Evolutionary conservation across 2,329 filamentous ascomycete genomes (phyloP).

Genomic region (Aureobasidium melanogenum): DNA sequence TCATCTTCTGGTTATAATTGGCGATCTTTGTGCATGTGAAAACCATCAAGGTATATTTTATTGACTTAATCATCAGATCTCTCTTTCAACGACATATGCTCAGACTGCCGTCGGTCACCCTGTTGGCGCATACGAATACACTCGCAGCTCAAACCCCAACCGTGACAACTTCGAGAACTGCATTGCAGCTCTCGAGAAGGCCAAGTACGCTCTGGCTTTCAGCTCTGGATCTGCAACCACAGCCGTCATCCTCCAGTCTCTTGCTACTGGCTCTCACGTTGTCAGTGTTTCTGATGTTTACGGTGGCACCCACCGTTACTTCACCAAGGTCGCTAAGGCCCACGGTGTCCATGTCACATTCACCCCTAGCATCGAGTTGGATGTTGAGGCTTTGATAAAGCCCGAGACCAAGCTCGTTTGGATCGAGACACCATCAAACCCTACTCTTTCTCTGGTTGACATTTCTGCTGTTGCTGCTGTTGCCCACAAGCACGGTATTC

Average conservation of each 20-base stretch:
- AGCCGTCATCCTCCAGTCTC: slow-evolving; percentile 83
- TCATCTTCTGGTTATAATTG: no score
- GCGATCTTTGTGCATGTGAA: not conserved
- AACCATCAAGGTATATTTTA: not conserved
- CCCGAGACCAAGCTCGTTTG: slow-evolving; percentile 88
- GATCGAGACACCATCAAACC: slow-evolving; percentile 95
- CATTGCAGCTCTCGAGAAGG: slow-evolving; percentile 85
- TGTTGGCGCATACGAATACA: slow-evolving; percentile 86
- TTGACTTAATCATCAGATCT: slow-evolving; percentile 51
- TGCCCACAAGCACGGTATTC: slow-evolving; percentile 79
- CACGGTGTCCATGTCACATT: slow-evolving; percentile 94
- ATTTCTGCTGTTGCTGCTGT: slow-evolving; percentile 75
- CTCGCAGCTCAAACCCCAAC: slow-evolving; percentile 88
- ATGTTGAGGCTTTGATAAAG: slow-evolving; percentile 76
- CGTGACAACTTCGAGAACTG: slow-evolving; percentile 88
- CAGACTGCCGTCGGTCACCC: slow-evolving; percentile 82
- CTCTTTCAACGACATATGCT: slow-evolving; percentile 92
- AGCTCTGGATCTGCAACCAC: slow-evolving; percentile 90
- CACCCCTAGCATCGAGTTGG: slow-evolving; percentile 81
- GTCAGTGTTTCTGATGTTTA: slow-evolving; percentile 97
- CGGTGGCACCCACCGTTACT: slow-evolving; percentile 95
- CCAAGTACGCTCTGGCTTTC: slow-evolving; percentile 87
- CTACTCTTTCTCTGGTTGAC: slow-evolving; percentile 85
- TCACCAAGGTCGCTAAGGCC: slow-evolving; percentile 91
- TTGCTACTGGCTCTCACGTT: slow-evolving; percentile 85